These are phyloP conservation scores for Voacanga thouarsii DNA, from an alignment of 257 asterid species.

Conservation along the genomic window DNA sequence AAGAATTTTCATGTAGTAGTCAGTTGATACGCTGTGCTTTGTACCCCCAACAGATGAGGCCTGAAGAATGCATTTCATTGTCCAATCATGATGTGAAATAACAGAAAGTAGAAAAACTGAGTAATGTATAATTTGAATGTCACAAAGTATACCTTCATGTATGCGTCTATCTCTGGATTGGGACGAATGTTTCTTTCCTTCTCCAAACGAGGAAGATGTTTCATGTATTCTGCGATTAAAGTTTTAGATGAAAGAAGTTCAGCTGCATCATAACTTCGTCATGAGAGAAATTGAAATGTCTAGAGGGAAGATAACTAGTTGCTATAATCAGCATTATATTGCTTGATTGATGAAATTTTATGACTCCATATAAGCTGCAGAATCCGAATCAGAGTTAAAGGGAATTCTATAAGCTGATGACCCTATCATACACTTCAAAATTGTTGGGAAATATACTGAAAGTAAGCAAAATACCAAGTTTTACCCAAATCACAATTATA, in stretches of 20 bases:
- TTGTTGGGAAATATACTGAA: no score
- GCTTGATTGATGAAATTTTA: neutral
- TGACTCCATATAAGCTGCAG: neutral
- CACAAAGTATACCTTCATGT: slow-evolving; percentile 60
- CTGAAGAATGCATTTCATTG: slow-evolving; percentile 26
- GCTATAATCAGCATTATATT: neutral
- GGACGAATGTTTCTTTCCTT: slow-evolving; percentile 69
- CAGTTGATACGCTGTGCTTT: slow-evolving; percentile 75
- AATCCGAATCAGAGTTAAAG: neutral
- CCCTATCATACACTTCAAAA: neutral
- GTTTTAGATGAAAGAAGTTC: neutral
- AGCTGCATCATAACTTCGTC: neutral
- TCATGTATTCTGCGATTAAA: slow-evolving; percentile 51
- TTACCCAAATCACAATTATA: no score
- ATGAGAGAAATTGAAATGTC: neutral
- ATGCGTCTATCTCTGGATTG: slow-evolving; percentile 75
- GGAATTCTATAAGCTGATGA: neutral
- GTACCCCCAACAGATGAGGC: slow-evolving; percentile 71
- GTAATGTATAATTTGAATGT: neutral
- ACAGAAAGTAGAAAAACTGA: neutral
- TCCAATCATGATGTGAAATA: neutral
- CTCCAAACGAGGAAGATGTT: slow-evolving; percentile 57
- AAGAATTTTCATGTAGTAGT: slow-evolving; percentile 78
- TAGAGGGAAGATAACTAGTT: neutral
- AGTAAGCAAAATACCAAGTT: no score